A percentile compares a stretch with the other conserved stretches of the same genome.
Conservation (phyloP, 257 asterid genomes). For the Agastache rugosa region DNA sequence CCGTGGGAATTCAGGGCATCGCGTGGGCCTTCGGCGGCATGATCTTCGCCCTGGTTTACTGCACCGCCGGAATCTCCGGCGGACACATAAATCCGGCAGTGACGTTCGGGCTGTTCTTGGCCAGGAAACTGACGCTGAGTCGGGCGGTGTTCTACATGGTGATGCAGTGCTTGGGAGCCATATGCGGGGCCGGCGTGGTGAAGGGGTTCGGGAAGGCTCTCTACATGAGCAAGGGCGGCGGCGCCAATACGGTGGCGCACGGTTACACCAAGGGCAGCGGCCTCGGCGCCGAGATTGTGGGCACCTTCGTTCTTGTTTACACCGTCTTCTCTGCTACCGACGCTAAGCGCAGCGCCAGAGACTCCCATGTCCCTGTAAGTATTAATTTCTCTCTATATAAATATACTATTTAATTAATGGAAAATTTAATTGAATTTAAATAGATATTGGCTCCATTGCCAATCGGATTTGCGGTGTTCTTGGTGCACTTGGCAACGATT, state of each 20-base stretch:
- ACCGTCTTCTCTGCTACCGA: slow-evolving; percentile 60
- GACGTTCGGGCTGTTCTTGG: slow-evolving; percentile 52
- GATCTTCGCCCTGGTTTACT: slow-evolving; percentile 60
- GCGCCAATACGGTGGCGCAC: slow-evolving; percentile 47
- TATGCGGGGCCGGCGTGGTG: slow-evolving; percentile 55
- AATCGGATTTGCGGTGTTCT: slow-evolving; percentile 54
- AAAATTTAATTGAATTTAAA: neutral
- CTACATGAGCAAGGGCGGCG: slow-evolving; percentile 49
- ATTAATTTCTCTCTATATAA: too few relatives aligned
- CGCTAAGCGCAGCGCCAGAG: slow-evolving; percentile 58
- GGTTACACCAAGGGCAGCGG: slow-evolving; percentile 56
- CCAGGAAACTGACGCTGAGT: slow-evolving; percentile 47
- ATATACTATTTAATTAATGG: too few relatives aligned
- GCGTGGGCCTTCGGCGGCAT: slow-evolving; percentile 65
- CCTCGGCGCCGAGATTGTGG: slow-evolving; percentile 55
- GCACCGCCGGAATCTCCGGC: slow-evolving; percentile 60
- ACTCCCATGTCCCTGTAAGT: slow-evolving; percentile 57
- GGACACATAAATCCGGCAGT: slow-evolving; percentile 58
- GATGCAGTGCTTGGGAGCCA: slow-evolving; percentile 54
- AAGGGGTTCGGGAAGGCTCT: slow-evolving; percentile 47
- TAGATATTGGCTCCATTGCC: slow-evolving; percentile 55
- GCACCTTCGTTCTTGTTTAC: slow-evolving; percentile 50
- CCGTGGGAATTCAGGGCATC: slow-evolving; percentile 59
- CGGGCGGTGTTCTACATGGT: slow-evolving; percentile 50
- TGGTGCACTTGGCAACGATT: slow-evolving; percentile 55